Base-by-base conservation (phyloP, 2,329 filamentous ascomycete genomes). In the Cryphonectria naterciae region DNA sequence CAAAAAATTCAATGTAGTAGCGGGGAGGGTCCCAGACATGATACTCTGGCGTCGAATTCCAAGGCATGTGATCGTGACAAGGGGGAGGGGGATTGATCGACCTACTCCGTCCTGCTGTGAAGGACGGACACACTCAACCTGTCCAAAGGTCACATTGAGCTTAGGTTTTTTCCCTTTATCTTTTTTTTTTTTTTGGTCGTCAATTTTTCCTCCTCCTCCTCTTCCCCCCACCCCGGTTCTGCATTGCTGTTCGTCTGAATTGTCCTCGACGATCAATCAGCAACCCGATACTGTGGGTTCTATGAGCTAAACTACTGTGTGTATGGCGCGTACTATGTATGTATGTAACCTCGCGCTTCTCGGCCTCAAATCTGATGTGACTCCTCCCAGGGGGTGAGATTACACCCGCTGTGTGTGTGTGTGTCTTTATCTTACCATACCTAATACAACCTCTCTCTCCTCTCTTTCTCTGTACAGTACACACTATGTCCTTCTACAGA, bases 351-450 rank as follows among this genome's bases (percentile, higher is more conserved):
- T 58, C 49, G 32, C 65, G 65, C 32, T 11, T 49, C 25, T 58
- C 65, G 49, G 49, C 49, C 65, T 56, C 37, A 67, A 7, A 56
- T 67, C 49, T 56, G 13, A 37, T 49, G 46, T 49, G 46, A 22
- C 22, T 17, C 4, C n/a, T 7, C 46, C 43, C 28, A 32, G 54
- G 54, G 25, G 13, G 25, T 58, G 28, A 28, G 54, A 32, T 32
- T 58, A 19, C 54, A 15, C 25, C 25, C 4, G 54, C 43, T 32
- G 6, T 10, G 52, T 13, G 46, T 11, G 52, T 54, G 52, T 11
- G 52, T 54, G 52, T 28, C 25, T 28, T 13, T 58, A 58, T 58
- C 54, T 49, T 49, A n/a, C 19, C 46, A 49, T 49, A 49, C 46
- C 8, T 49, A 49, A 22, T n/a, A n/a, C 22, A 49, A 22, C 10